Evolutionary conservation across 805 yeast genomes (phyloP), one percentile per base, ranked within the genome.

Genomic region (Candida endomychidarum): DNA sequence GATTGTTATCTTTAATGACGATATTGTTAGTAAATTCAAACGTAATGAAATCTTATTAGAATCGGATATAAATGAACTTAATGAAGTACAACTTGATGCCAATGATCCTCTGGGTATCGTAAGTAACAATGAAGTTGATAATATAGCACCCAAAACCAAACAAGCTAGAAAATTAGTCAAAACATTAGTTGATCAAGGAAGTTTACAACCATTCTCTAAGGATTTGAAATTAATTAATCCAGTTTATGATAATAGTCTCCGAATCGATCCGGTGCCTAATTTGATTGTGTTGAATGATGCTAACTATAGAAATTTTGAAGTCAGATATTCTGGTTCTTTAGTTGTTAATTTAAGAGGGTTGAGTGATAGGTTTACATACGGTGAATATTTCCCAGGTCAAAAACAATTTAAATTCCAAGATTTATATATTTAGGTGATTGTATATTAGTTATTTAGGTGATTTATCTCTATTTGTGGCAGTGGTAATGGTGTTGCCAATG

Each of bases 181-280:
- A 47, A 89, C 97, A 0, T 45, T 93, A 0, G 60, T 93, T 9
- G 96, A 87, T 54, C 99, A 93, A 61, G 93, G 93, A 0, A 84
- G 80, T 54, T 58, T 93, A 33, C 84, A 93, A 22, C 99, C 99
- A 9, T 88, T 90, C 54, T 64, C 80, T 2, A 60, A 68, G 14
- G 61, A 69, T 16, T 63, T 77, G 19, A 74, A 86, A 45, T 85
- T 95, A 0, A 69, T 86, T 1, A 65, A 77, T 15, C 77, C 95
- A 68, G 81, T 80, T 43, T 75, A 76, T 51, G 95, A 87, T 55
- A 80, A 81, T 48, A 65, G 78, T 4, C 65, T 91, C 46, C 71
- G 83, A 16, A 58, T 93, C 37, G 76, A 82, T 32, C 98, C 97
- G 1, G 63, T 89, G 31, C 99, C 99, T 0, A 75, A 81, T 4